Evolutionary conservation across 192 early-diverging fungal genomes (phyloP), one percentile per base, ranked within the genome.

Genomic region (Gaertneriomyces sp.): DNA sequence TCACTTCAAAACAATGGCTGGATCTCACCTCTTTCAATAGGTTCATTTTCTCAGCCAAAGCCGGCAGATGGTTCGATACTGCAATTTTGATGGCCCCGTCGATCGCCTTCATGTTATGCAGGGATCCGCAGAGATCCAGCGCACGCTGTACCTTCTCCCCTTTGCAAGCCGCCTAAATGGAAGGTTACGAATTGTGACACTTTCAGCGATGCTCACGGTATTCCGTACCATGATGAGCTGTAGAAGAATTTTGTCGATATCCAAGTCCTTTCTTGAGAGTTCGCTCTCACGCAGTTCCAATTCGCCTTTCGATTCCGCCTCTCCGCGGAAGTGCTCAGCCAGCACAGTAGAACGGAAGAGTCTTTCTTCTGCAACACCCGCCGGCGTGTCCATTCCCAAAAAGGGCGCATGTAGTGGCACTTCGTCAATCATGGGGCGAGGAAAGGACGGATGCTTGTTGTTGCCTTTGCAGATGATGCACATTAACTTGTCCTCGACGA

Each of bases 31-130:
- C 79, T 50, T 85, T 84, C 11, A 85, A 45, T n/a, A 77, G 33
- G 50, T 75, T 83, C 61, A 98, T 86, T 16, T 88, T 81, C 56
- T 97, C 92, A 40, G 91, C 93, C 45, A 97, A 73, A 9, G 65
- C 74, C 4, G 85, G 74, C 45, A 84, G 76, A 55, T 84, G 80
- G 63, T 88, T 72, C 63, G 79, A 72, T 6, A 86, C 72, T 0
- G 95, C 94, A 70, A 97, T 86, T 70, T 91, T 89, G 53, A 96
- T 79, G 4, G 91, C 93, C 0, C 83, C 86, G 50, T 95, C 91
- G 63, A 98, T 75, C 0, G 92, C 88, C 44, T 69, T 65, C n/a
- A 87, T 56, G 17, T 75, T 71, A 45, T 76, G 74, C 14, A 96
- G 76, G 71, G 84, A 79, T 9, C 70, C 73, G 10, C 84, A 76